Percentiles rank a stretch among this genome's conserved stretches.
phyloP scores from a whole-genome alignment of 768 basidiomycete genomes.

The Krasilnikovozyma curviuscula region DNA sequence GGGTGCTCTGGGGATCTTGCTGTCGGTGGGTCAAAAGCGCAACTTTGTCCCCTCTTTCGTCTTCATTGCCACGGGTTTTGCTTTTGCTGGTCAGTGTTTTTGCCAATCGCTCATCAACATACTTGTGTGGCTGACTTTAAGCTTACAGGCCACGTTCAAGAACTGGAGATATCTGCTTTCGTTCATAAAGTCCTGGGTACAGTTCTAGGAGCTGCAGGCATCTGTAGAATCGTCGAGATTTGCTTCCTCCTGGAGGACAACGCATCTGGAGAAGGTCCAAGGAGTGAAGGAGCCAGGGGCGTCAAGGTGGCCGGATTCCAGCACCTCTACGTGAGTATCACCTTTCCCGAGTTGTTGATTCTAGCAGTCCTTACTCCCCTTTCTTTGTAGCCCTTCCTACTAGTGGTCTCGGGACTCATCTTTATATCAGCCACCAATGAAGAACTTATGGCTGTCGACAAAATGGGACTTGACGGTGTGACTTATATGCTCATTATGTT shows the following conservation, averaged over 20 bases:
- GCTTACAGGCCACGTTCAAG: slow-evolving; percentile 77
- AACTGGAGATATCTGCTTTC: slow-evolving; percentile 62
- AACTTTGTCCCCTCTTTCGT: slow-evolving; percentile 64
- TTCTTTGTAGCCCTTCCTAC: not conserved
- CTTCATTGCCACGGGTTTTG: too few relatives aligned
- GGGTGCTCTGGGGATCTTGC: slow-evolving; percentile 67
- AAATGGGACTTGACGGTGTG: slow-evolving; percentile 18
- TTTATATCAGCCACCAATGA: slow-evolving; percentile 94
- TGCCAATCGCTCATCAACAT: not conserved
- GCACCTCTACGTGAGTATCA: slow-evolving; percentile 1
- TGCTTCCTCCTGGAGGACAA: slow-evolving; percentile 43
- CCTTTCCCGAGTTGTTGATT: not conserved
- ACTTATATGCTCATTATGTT: slow-evolving; percentile 14
- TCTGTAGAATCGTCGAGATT: slow-evolving; percentile 61
- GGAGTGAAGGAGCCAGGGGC: not conserved
- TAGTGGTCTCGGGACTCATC: slow-evolving; percentile 28
- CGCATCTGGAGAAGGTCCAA: slow-evolving; percentile 12
- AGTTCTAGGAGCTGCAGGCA: slow-evolving; percentile 55
- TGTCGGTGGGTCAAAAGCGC: slow-evolving; percentile 61
- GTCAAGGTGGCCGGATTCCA: slow-evolving; percentile 5
- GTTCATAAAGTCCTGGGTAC: slow-evolving; percentile 27
- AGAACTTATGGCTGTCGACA: slow-evolving; percentile 51
- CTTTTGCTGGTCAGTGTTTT: not conserved
- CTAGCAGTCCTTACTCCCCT: not conserved
- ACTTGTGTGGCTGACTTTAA: slow-evolving; percentile 62